Percentiles rank a stretch among this genome's conserved stretches.
Conservation (phyloP, 2,329 filamentous ascomycete genomes). For the Lasiodiplodia hormozganensis region DNA sequence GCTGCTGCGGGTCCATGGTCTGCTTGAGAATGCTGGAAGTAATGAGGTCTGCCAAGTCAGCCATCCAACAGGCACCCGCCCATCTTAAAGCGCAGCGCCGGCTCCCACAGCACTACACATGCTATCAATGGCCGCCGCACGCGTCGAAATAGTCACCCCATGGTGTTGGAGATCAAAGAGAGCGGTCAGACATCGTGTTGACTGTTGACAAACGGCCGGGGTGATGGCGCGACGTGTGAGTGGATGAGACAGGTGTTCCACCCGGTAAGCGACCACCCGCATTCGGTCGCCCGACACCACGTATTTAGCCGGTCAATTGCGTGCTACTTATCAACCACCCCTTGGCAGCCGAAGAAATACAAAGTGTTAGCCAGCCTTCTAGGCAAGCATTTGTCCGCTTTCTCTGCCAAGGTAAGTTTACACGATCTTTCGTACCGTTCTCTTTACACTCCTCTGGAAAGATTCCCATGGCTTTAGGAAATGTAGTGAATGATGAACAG, state of each 20-base stretch:
- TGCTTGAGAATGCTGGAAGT: background rate
- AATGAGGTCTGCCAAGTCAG: slow-evolving; percentile 2
- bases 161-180: slow-evolving; percentile 21
- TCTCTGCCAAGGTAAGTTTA: no score
- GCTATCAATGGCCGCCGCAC: slow-evolving; percentile 1
- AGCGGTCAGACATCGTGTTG: background rate
- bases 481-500: no score
- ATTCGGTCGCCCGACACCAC: no score
- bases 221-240: background rate
- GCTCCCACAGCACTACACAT: background rate
- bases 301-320: no score
- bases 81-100: background rate
- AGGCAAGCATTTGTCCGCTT: no score
- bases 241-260: background rate
- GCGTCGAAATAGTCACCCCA: background rate
- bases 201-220: background rate
- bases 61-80: background rate
- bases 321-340: no score
- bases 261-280: no score
- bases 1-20: background rate
- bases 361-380: no score
- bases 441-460: no score
- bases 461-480: no score
- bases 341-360: no score
- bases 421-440: no score